Evolutionary conservation across 2,329 filamentous ascomycete species (phyloP).

Genomic region (Aureobasidium sp.): DNA sequence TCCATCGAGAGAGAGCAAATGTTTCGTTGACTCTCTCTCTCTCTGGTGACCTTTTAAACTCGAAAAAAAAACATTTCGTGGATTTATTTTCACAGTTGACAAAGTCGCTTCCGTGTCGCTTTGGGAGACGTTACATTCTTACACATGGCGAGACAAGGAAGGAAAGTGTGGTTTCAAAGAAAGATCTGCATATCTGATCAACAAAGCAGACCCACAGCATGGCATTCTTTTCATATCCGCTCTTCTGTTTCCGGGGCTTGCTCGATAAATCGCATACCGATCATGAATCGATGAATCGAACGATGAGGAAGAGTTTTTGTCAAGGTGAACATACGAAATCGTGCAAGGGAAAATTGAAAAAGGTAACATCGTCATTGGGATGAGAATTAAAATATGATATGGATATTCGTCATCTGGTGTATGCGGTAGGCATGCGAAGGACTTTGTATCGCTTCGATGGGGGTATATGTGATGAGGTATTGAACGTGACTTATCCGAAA

Average conservation of each 20-base stretch:
- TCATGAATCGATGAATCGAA: background rate
- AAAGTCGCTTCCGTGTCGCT: no score
- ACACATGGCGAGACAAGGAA: no score
- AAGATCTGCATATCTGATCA: no score
- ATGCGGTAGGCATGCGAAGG: background rate
- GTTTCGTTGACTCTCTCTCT: no score
- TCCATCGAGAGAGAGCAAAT: no score
- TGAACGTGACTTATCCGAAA: background rate
- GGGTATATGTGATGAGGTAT: no score
- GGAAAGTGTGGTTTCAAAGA: no score
- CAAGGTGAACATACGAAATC: background rate
- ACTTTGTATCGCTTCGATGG: background rate
- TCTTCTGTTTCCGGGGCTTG: background rate
- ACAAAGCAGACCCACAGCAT: background rate
- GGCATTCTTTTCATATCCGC: background rate
- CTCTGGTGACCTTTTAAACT: no score
- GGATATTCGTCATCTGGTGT: background rate
- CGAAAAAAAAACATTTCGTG: no score
- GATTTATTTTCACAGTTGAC: no score
- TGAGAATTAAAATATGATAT: background rate
- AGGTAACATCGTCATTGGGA: background rate
- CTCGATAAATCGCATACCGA: background rate
- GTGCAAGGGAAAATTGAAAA: background rate
- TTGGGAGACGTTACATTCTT: no score
- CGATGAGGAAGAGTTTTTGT: background rate